These are phyloP conservation scores for Gastrolobium villosum DNA, from an alignment of 306 rosid genomes.

Conservation along the genomic window DNA sequence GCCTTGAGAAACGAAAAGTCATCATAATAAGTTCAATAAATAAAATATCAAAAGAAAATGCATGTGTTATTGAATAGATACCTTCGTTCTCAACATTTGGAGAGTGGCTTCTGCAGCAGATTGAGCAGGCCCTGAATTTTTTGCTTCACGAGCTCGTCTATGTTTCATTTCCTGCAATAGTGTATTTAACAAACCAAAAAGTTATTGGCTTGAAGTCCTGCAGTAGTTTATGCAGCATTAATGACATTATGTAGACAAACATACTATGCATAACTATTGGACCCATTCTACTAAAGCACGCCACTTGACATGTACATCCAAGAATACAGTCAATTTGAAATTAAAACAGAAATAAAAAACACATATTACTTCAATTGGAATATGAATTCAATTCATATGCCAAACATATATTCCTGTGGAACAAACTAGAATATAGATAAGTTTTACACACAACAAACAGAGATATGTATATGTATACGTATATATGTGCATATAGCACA, in stretches of 20 bases:
- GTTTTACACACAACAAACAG: too few species aligned
- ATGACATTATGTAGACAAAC: conserved; percentile 11
- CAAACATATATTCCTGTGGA: not conserved
- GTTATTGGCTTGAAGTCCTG: conserved; percentile 10
- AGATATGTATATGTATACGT: too few species aligned
- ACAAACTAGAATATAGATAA: too few species aligned
- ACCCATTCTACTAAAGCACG: not conserved
- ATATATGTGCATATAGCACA: too few species aligned
- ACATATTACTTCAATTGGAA: not conserved
- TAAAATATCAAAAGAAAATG: conserved; percentile 20
- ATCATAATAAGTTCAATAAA: not conserved
- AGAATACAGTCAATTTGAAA: not conserved
- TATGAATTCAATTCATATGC: not conserved
- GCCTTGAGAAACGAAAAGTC: not conserved
- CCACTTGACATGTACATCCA: not conserved
- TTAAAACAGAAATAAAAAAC: not conserved
- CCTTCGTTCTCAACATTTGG: conserved; percentile 74
- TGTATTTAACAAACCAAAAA: conserved; percentile 25
- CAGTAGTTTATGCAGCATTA: conserved; percentile 12
- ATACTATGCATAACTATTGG: not conserved
- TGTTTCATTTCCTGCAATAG: conserved; percentile 41
- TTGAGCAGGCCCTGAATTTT: conserved; percentile 70
- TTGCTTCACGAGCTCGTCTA: conserved; percentile 58
- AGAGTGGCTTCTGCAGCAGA: conserved; percentile 78
- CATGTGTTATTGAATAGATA: conserved; percentile 38